Base-by-base conservation (phyloP, 148 eudicot species). In the Vaccinium corymbosum region DNA sequence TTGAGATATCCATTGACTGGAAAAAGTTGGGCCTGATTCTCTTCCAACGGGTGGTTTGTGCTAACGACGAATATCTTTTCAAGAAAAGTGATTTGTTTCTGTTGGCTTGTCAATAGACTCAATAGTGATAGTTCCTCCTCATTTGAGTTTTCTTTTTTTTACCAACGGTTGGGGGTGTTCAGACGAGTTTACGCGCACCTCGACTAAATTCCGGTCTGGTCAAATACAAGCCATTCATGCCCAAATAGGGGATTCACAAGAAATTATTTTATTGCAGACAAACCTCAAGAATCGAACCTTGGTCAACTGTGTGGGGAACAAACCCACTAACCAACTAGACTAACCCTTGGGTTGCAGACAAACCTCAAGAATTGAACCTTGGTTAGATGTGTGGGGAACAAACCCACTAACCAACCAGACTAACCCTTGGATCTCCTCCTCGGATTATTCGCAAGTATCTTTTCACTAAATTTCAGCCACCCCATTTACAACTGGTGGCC, bases 1-100 rank as follows among this genome's bases (percentile, higher is more conserved):
- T 68, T 81, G 10, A 7, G 12, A 46, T 38, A 14, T 71, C 29
- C 13, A 70, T 68, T 68, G 50, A 68, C 83, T 32, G 53, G 2
- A 46, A 22, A 72, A 71, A 32, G 64, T 71, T 52, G 76, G 32
- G 25, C 52, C 46, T 3, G 79, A 53, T 82, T 72, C 84, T 35
- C 79, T 53, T 10, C 10, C 17, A 19, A 53, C 7, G 79, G 32
- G 42, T 55, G 79, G 84, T 73, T 72, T 55, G 17, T 32, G 84
- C 53, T 38, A 38, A 82, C 79, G 0, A 29, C 84, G 84, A 82
- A 73, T 82, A 66, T 82, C 77, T 68, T 81, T 80, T 42, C 46
- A 42, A 42, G 46, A 42, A 42, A 42, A 42, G 46, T 42, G 46
- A 42, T 42, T 42, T 42, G 46, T 42, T 3, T 42, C 6, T 42